These are phyloP conservation scores for Colletotrichum coccodes DNA, from an alignment of 2,329 filamentous ascomycete genomes.

Conservation along the genomic window DNA sequence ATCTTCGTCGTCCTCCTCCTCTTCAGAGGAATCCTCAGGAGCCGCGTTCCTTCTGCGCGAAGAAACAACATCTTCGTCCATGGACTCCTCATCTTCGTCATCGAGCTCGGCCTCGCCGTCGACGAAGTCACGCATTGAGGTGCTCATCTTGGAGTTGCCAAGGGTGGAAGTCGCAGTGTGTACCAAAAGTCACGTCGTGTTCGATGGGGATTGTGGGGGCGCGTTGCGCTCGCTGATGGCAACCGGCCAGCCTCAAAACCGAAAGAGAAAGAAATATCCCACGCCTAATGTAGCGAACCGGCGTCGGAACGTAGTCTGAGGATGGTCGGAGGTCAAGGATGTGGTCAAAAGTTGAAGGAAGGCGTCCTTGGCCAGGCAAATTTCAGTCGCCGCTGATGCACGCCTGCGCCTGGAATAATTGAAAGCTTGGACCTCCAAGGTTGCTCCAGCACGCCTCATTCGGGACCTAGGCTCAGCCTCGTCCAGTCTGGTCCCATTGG, in stretches of 20 bases:
- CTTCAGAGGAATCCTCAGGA: conserved; percentile 88
- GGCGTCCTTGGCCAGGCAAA: conserved; percentile 23
- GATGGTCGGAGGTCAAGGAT: background rate
- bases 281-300: background rate
- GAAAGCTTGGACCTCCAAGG: conserved; percentile 30
- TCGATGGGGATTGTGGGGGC: background rate
- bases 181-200: conserved; percentile 1
- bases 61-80: conserved; percentile 78
- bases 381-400: conserved; percentile 24
- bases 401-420: conserved; percentile 22
- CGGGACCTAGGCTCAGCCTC: conserved; percentile 25
- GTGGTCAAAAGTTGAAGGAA: conserved; percentile 7
- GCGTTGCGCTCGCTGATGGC: background rate
- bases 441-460: conserved; percentile 16
- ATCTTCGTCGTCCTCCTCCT: conserved; percentile 92
- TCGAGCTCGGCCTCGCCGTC: conserved; percentile 88
- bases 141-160: conserved; percentile 61
- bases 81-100: conserved; percentile 84
- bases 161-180: background rate
- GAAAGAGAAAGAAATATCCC: background rate
- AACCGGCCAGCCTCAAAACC: background rate
- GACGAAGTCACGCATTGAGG: conserved; percentile 79
- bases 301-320: background rate
- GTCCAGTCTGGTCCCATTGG: background rate
- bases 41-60: conserved; percentile 51